phyloP scores from a whole-genome alignment of 805 yeast species.

The Candida ficus region DNA sequence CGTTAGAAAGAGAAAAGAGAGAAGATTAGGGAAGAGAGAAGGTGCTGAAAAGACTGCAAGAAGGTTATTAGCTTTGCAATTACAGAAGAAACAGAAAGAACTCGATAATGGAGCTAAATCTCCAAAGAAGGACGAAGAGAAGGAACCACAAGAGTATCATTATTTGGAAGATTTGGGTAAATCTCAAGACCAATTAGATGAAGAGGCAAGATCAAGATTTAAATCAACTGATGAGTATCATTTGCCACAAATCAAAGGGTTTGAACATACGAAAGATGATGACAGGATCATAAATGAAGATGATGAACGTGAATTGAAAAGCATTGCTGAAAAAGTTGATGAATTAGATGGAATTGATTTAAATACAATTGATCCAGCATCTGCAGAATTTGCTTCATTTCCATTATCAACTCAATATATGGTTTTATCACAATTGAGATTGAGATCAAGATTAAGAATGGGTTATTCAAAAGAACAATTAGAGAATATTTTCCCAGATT shows the following conservation, averaged over 20 bases:
- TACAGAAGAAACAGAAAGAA: slow-evolving; percentile 41
- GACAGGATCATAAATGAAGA: slow-evolving; percentile 68
- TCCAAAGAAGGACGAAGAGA: slow-evolving; percentile 16
- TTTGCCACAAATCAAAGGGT: slow-evolving; percentile 62
- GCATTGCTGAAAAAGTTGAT: slow-evolving; percentile 51
- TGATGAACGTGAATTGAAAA: slow-evolving; percentile 69
- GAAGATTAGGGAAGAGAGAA: slow-evolving; percentile 70
- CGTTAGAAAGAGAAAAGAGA: slow-evolving; percentile 63
- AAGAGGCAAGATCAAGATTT: slow-evolving; percentile 26
- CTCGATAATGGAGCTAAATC: not conserved
- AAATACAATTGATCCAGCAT: slow-evolving; percentile 76
- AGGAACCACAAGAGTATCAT: slow-evolving; percentile 25
- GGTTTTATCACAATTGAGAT: slow-evolving; percentile 73
- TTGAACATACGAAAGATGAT: slow-evolving; percentile 52
- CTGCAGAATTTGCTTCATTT: slow-evolving; percentile 67
- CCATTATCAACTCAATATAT: slow-evolving; percentile 87
- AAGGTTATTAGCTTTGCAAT: slow-evolving; percentile 69
- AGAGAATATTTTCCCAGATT: slow-evolving; percentile 72
- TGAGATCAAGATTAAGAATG: slow-evolving; percentile 87
- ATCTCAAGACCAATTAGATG: slow-evolving; percentile 6
- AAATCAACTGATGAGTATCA: slow-evolving; percentile 77
- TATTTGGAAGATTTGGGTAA: slow-evolving; percentile 32
- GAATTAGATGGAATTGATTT: slow-evolving; percentile 67
- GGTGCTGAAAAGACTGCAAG: slow-evolving; percentile 73
- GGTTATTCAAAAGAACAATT: slow-evolving; percentile 91